Conservation (phyloP, 305 asterid species). For the Solanum hybrid region DNA sequence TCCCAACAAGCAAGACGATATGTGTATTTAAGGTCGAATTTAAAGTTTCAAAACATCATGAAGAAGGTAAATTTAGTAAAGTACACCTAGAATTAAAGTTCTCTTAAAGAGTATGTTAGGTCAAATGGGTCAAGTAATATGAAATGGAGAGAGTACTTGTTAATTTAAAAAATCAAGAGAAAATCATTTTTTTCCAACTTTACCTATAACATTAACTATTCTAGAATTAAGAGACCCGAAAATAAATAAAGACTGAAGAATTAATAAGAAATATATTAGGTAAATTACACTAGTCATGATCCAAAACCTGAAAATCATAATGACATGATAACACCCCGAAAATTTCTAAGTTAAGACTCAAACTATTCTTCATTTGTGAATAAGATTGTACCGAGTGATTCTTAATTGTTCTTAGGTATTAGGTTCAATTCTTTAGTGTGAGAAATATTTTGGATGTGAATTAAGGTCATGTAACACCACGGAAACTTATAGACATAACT, state of each 20-base stretch:
- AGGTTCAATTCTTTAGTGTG: not conserved
- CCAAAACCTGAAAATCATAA: not conserved
- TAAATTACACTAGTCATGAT: not conserved
- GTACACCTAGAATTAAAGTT: not conserved
- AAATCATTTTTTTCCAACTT: no score
- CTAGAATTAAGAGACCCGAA: not conserved
- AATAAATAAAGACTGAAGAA: no score
- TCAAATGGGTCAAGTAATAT: not conserved
- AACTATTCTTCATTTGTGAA: no score
- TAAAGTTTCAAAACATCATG: not conserved
- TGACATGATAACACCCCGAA: not conserved
- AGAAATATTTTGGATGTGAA: not conserved
- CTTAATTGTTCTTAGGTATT: no score
- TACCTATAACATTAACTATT: not conserved
- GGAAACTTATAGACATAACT: no score
- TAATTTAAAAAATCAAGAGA: not conserved
- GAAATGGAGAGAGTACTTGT: not conserved
- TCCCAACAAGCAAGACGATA: not conserved
- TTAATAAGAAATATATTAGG: not conserved
- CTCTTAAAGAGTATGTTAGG: not conserved
- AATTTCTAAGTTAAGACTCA: no score
- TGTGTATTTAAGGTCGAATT: not conserved
- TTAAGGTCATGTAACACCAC: not conserved
- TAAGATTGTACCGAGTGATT: no score
- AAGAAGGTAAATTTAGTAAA: not conserved